These are phyloP conservation scores for Galerina marginata DNA, from an alignment of 768 basidiomycete species.

Conservation along the genomic window DNA sequence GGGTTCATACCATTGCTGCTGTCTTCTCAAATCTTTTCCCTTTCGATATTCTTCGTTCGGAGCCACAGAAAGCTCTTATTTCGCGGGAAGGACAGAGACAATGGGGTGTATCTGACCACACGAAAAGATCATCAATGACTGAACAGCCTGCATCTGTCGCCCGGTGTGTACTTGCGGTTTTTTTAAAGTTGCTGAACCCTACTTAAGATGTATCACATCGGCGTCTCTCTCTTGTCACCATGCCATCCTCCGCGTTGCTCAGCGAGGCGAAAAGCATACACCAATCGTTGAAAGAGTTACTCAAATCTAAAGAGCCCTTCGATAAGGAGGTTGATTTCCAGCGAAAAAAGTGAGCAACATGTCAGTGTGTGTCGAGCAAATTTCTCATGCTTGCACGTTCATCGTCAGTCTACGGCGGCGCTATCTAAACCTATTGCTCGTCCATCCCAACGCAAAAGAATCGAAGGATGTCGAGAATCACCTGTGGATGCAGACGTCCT, in stretches of 20 bases:
- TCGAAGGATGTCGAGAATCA: slow-evolving; percentile 82
- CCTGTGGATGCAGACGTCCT: slow-evolving; percentile 93
- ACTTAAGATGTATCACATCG: slow-evolving; percentile 15
- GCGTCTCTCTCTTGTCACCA: slow-evolving; percentile 11
- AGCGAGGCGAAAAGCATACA: slow-evolving; percentile 85
- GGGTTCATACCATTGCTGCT: slow-evolving; percentile 12
- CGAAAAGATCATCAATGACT: slow-evolving; percentile 40
- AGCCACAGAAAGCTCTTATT: slow-evolving; percentile 18
- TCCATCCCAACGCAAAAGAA: slow-evolving; percentile 72
- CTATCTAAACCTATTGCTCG: slow-evolving; percentile 71
- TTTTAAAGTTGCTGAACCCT: slow-evolving; percentile 10
- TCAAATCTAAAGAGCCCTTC: slow-evolving; percentile 79
- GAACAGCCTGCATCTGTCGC: slow-evolving; percentile 50
- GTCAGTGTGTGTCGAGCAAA: slow-evolving; percentile 11
- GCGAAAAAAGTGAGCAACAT: slow-evolving; percentile 75
- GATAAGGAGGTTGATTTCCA: slow-evolving; percentile 86
- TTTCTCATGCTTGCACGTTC: slow-evolving; percentile 18
- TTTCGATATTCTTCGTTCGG: background rate
- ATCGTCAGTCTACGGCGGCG: slow-evolving; percentile 66
- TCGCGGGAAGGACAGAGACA: slow-evolving; percentile 24
- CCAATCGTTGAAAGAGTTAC: slow-evolving; percentile 73
- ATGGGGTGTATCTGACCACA: slow-evolving; percentile 38
- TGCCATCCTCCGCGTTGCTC: slow-evolving; percentile 19
- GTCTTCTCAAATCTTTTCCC: slow-evolving; percentile 10
- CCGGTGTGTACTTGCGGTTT: slow-evolving; percentile 39